Evolutionary conservation across 1,284 basidiomycete genomes (phyloP).

Genomic region (Irpex sp.): DNA sequence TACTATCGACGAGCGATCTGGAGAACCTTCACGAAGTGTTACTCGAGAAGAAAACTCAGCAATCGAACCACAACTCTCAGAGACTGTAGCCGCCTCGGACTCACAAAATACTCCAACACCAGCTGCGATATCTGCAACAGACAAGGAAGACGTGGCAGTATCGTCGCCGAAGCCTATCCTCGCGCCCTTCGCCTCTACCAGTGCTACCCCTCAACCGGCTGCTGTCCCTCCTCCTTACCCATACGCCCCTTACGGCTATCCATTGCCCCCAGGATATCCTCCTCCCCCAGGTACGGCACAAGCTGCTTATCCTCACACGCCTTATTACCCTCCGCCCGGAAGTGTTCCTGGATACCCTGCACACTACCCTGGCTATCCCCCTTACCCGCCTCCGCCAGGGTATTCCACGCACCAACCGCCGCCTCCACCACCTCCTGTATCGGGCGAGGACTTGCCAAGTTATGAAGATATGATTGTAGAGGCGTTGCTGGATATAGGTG

Average conservation of each 20-base stretch:
- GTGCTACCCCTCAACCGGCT: neutral
- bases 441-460: slow-evolving; percentile 67
- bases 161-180: neutral
- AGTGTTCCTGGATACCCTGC: slow-evolving; percentile 16
- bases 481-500: slow-evolving; percentile 58
- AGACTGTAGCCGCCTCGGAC: neutral
- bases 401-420: slow-evolving; percentile 22
- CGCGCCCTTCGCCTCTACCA: neutral
- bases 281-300: slow-evolving; percentile 31
- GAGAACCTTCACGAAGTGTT: too few species aligned
- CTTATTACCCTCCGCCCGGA: slow-evolving; percentile 44
- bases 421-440: slow-evolving; percentile 24
- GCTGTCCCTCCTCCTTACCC: slow-evolving; percentile 23
- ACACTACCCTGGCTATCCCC: slow-evolving; percentile 17
- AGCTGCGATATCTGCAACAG: neutral
- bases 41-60: too few species aligned
- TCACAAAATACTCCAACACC: neutral
- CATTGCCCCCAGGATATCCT: slow-evolving; percentile 29
- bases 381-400: slow-evolving; percentile 13
- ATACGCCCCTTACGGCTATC: slow-evolving; percentile 26
- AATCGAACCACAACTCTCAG: too few species aligned
- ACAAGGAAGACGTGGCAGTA: neutral
- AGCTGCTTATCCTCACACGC: slow-evolving; percentile 54
- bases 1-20: neutral
- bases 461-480: slow-evolving; percentile 87